Percentiles rank a stretch among this genome's conserved stretches.
These are phyloP conservation scores for Raddia guianensis DNA, from an alignment of 176 grass and related monocot genomes.

Conservation along the genomic window DNA sequence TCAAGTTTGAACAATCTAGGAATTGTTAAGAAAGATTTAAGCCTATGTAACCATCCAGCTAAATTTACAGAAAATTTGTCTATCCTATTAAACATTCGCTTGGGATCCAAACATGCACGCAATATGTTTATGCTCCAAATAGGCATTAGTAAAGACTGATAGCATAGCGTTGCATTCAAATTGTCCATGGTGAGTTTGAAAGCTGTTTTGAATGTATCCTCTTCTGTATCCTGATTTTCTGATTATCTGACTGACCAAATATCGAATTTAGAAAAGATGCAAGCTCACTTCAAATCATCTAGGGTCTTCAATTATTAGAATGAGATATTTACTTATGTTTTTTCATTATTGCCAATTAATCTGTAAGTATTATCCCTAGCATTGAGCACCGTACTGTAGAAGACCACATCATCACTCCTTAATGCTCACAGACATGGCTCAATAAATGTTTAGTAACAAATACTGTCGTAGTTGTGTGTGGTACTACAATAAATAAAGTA, in stretches of 20 bases:
- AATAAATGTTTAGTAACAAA: background rate
- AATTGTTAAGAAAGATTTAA: background rate
- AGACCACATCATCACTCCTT: background rate
- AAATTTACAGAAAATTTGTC: background rate
- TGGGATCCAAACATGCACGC: background rate
- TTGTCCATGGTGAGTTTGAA: background rate
- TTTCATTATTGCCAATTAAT: background rate
- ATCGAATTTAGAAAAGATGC: background rate
- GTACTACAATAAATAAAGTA: background rate
- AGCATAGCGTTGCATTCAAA: background rate
- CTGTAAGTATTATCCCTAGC: background rate
- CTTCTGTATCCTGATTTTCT: constrained; percentile 7
- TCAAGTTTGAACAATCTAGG: background rate
- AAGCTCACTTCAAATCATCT: background rate
- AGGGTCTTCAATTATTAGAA: background rate
- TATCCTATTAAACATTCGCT: background rate
- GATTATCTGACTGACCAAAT: background rate
- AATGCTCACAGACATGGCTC: background rate
- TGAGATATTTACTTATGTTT: background rate
- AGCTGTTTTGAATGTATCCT: background rate
- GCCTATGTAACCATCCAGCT: background rate
- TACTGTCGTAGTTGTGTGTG: background rate
- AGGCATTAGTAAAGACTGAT: background rate
- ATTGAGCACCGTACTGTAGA: background rate
- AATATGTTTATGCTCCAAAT: background rate